Evolutionary conservation across 192 early-diverging fungal genomes (phyloP).

Genomic region (Entophlyctis helioformis): DNA sequence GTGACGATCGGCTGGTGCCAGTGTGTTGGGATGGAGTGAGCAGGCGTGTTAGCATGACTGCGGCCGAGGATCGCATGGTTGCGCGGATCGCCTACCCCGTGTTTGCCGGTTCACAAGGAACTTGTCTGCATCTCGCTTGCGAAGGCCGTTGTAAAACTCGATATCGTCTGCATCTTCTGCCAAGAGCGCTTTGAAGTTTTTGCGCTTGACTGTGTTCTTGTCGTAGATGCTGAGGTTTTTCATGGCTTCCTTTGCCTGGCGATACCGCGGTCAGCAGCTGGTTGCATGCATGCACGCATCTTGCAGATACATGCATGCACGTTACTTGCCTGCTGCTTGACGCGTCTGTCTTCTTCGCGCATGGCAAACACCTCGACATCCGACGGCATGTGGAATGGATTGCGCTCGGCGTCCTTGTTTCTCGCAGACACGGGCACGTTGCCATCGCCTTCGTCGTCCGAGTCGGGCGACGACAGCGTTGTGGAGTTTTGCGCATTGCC

Average conservation of each 20-base stretch:
- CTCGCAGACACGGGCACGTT: too few species aligned
- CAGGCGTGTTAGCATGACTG: too few species aligned
- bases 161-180: conserved; percentile 42
- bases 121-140: conserved; percentile 37
- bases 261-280: too few species aligned
- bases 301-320: too few species aligned
- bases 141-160: conserved; percentile 30
- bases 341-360: conserved; percentile 30
- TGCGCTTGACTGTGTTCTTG: conserved; percentile 27
- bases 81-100: conserved; percentile 15
- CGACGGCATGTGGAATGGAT: conserved; percentile 43
- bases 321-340: conserved; percentile 29
- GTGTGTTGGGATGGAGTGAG: background rate
- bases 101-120: conserved; percentile 31
- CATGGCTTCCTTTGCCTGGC: conserved; percentile 32
- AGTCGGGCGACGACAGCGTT: background rate
- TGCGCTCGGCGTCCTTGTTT: conserved; percentile 6
- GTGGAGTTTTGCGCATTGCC: too few species aligned
- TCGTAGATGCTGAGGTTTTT: conserved; percentile 34
- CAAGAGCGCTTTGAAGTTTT: conserved; percentile 40
- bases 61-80: background rate
- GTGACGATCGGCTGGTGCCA: conserved; percentile 27
- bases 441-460: background rate
- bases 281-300: background rate
- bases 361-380: conserved; percentile 42